Base-by-base conservation (phyloP, 495 filamentous ascomycete genomes). In the Daldinia caldariorum region DNA sequence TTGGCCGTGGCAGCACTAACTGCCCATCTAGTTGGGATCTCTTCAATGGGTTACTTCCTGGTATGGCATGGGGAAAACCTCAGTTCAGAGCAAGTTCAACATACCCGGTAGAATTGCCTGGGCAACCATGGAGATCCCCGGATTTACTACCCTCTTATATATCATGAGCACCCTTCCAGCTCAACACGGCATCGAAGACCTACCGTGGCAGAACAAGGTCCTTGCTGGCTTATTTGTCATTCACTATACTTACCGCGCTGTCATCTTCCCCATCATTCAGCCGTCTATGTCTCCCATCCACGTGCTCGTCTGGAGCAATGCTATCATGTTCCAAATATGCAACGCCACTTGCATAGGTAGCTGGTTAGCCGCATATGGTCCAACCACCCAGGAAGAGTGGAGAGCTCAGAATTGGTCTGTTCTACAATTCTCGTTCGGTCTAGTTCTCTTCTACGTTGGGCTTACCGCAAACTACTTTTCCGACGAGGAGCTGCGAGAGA, bases 261-360 rank as follows among this genome's bases (percentile, higher is more conserved):
- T 97, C 59, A 79, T 97, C 63, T 88, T 89, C 38, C 94, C 95
- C 1, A 83, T 94, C 69, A 83, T 94, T 34, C 92, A 94, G 58
- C 94, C 93, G 0, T 91, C 88, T 78, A 97, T 99, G 91, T 94
- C 94, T 8, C 94, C 94, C 22, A 91, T 94, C 56, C 91, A 93
- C 76, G 67, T 85, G 9, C 59, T 86, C 16, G 80, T 97, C 66
- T 89, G 88, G 82, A 6, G 78, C 45, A 79, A 76, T 4, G 94
- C 87, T 1, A 60, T 89, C 37, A 0, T 68, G 26, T 97, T 97
- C 80, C 94, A 99, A 74, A 70, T 94, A 73, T 74, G 86, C 76
- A 99, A 99, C 76, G 91, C 89, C 0, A 83, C 87, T 7, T 88
- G 86, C 61, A 81, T 99, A 37, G 92, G 90, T 34, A 86, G 89